Evolutionary conservation across 495 filamentous ascomycete species (phyloP).

Genomic region (Thozetella sp.): DNA sequence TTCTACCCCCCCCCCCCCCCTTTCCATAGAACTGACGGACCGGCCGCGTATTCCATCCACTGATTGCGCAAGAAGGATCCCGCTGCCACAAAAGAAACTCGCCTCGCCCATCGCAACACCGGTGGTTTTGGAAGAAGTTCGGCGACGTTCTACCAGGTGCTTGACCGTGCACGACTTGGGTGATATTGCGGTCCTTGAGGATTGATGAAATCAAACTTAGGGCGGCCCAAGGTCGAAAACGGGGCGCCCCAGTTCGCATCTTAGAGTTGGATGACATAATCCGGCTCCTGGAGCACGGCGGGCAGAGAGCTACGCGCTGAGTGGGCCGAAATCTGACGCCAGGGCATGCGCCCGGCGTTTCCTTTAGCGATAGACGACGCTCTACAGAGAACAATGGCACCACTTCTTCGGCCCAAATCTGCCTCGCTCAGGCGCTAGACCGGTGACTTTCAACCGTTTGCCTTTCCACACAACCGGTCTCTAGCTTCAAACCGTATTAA

Average conservation of each 20-base stretch:
- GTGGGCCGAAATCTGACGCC: not conserved
- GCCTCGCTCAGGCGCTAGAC: not conserved
- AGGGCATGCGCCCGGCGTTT: not conserved
- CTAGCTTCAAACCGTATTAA: too few species aligned
- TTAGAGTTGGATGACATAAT: not conserved
- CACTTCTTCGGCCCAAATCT: not conserved
- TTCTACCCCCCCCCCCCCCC: too few species aligned
- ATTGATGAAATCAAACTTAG: too few species aligned
- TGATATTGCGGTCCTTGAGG: too few species aligned
- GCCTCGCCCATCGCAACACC: too few species aligned
- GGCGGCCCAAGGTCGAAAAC: too few species aligned
- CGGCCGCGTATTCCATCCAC: not conserved
- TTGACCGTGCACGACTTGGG: too few species aligned
- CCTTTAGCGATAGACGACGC: not conserved
- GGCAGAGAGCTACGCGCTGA: not conserved
- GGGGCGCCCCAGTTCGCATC: not conserved
- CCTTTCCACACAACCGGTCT: not conserved
- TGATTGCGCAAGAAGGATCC: not conserved
- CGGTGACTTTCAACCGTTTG: not conserved
- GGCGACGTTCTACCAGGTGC: too few species aligned
- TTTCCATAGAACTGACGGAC: too few species aligned
- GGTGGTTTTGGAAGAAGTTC: too few species aligned
- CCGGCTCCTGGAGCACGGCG: not conserved
- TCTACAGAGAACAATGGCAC: not conserved
- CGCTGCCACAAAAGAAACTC: too few species aligned